Conservation (phyloP, 345 rosid species). For the Arabis hirsuta region DNA sequence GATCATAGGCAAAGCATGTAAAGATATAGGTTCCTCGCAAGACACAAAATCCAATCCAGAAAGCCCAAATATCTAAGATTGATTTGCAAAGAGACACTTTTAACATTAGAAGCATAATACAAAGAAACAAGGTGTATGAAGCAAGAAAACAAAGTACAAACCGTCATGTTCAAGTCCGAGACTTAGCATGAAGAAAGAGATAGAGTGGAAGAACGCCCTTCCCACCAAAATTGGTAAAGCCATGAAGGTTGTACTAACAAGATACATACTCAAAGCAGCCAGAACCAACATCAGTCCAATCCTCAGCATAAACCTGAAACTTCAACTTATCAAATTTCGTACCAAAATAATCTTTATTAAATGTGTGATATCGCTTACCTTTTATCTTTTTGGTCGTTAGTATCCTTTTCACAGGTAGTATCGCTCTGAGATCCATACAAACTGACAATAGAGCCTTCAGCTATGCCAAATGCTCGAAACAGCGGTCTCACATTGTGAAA, state of each 20-base stretch:
- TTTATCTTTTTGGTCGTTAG: background rate
- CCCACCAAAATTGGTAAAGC: conserved; percentile 31
- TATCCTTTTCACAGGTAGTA: conserved; percentile 9
- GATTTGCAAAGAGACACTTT: background rate
- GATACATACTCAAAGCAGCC: conserved; percentile 25
- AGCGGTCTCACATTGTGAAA: background rate
- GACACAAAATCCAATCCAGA: conserved; percentile 28
- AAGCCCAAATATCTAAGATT: conserved; percentile 24
- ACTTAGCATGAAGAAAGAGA: conserved; percentile 15
- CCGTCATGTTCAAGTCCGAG: conserved; percentile 24
- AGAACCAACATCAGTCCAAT: conserved; percentile 28
- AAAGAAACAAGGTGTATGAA: background rate
- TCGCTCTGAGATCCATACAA: conserved; percentile 22
- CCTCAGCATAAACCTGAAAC: conserved; percentile 22
- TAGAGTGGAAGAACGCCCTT: conserved; percentile 11
- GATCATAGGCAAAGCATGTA: conserved; percentile 14
- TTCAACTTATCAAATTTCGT: background rate
- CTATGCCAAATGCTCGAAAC: conserved; percentile 8
- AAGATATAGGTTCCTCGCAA: background rate
- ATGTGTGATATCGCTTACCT: conserved; percentile 1
- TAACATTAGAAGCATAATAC: conserved; percentile 1
- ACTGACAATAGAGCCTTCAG: conserved; percentile 30
- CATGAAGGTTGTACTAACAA: conserved; percentile 21
- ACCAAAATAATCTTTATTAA: background rate
- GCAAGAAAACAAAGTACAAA: conserved; percentile 15